phyloP scores from a whole-genome alignment of 306 rosid genomes.

The Rosa multiflora region DNA sequence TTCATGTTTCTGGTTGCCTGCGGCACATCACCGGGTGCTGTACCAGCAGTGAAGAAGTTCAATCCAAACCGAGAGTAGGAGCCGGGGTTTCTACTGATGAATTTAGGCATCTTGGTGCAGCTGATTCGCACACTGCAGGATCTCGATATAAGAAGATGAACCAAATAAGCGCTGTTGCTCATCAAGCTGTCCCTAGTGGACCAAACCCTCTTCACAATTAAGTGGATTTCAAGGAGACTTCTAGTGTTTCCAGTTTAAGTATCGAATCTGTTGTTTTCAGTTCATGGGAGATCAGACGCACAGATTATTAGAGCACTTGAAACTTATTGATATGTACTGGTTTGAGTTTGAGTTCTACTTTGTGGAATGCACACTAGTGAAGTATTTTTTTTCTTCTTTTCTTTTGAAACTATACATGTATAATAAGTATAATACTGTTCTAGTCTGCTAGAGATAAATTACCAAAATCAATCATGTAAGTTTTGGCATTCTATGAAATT shows the following conservation, averaged over 20 bases:
- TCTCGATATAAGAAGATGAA: slow-evolving; percentile 15
- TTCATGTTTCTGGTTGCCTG: slow-evolving; percentile 41
- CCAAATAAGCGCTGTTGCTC: slow-evolving; percentile 30
- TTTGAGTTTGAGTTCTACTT: neutral
- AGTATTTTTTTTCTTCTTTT: neutral
- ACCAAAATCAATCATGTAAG: neutral
- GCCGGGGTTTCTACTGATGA: slow-evolving; percentile 26
- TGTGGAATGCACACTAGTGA: neutral
- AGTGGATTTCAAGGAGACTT: slow-evolving; percentile 1
- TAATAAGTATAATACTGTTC: neutral
- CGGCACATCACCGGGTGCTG: slow-evolving; percentile 32
- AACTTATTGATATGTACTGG: neutral
- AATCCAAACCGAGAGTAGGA: slow-evolving; percentile 30
- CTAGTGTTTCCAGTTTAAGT: neutral
- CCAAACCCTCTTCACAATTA: slow-evolving; percentile 80
- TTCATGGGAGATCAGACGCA: neutral
- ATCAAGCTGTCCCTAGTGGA: slow-evolving; percentile 54
- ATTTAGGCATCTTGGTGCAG: slow-evolving; percentile 3
- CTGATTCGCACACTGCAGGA: slow-evolving; percentile 25
- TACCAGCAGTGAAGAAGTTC: slow-evolving; percentile 20
- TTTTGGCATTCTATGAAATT: neutral
- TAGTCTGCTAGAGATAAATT: neutral
- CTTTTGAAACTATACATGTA: neutral
- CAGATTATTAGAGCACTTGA: neutral
- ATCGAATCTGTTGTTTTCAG: neutral